These are phyloP conservation scores for Parascedosporium putredinis DNA, from an alignment of 2,329 filamentous ascomycete genomes.

Conservation along the genomic window DNA sequence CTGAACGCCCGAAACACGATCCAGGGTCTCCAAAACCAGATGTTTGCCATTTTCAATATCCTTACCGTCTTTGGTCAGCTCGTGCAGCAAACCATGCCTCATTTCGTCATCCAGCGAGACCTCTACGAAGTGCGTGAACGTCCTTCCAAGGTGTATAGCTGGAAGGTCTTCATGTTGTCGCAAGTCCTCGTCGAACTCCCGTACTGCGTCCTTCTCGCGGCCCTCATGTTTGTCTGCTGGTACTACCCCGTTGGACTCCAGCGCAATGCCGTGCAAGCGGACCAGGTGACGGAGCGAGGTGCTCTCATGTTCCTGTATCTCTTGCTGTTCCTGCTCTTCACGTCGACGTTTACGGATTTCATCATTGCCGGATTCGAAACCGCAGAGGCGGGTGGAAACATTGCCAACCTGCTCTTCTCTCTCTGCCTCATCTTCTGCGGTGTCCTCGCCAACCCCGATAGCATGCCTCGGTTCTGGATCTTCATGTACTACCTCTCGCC, in stretches of 20 bases:
- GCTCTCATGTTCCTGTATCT: conserved; percentile 71
- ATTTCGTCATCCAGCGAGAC: conserved; percentile 71
- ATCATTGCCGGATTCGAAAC: conserved; percentile 66
- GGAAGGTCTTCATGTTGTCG: conserved; percentile 75
- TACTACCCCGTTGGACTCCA: conserved; percentile 81
- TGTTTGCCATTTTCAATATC: conserved; percentile 80
- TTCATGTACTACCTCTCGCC: conserved; percentile 78
- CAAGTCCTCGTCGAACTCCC: conserved; percentile 79
- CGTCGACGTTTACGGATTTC: conserved; percentile 70
- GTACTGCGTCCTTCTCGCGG: conserved; percentile 67
- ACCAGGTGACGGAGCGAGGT: conserved; percentile 56
- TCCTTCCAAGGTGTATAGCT: conserved; percentile 74
- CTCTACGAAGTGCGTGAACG: conserved; percentile 80
- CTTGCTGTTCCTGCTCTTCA: conserved; percentile 66
- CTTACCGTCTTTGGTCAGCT: conserved; percentile 73
- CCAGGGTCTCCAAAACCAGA: conserved; percentile 75
- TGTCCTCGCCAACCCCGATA: conserved; percentile 54
- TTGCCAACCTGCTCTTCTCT: conserved; percentile 66
- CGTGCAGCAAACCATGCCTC: conserved; percentile 73
- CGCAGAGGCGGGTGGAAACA: conserved; percentile 64
- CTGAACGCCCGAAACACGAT: conserved; percentile 60
- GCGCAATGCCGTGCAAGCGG: conserved; percentile 52
- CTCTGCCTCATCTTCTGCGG: conserved; percentile 66
- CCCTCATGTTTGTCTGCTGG: conserved; percentile 71
- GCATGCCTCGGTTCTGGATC: conserved; percentile 66